Evolutionary conservation across 1,139 yeast genomes (phyloP).

Genomic region (Keqinozyma sinolaborantium): DNA sequence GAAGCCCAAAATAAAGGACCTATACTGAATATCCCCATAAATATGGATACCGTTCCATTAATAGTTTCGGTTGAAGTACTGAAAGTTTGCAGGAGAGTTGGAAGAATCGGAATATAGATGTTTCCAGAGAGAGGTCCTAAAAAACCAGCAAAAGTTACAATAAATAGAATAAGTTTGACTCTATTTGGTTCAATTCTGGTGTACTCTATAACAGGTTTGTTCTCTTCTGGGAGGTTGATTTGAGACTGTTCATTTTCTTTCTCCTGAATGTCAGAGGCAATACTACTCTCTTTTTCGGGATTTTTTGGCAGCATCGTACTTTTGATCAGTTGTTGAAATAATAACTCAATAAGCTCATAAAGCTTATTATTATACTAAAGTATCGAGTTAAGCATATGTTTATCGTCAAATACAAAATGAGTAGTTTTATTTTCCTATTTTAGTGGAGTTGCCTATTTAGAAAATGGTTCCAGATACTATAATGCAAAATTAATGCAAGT

Average conservation of each 20-base stretch:
- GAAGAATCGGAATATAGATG: slow-evolving; percentile 55
- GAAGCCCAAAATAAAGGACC: slow-evolving; percentile 57
- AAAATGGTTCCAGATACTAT: neutral
- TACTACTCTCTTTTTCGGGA: no score
- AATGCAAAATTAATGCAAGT: neutral
- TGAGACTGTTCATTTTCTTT: no score
- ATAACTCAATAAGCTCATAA: no score
- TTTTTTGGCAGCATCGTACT: no score
- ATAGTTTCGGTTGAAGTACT: slow-evolving; percentile 40
- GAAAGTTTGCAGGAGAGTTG: slow-evolving; percentile 41
- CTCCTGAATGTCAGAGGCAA: no score
- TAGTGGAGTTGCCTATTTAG: neutral
- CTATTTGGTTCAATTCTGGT: slow-evolving; percentile 11
- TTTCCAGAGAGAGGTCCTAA: slow-evolving; percentile 61
- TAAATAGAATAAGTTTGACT: slow-evolving; percentile 20
- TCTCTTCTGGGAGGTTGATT: no score
- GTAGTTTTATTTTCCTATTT: no score
- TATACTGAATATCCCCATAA: slow-evolving; percentile 54
- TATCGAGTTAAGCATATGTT: no score
- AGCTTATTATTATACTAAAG: no score
- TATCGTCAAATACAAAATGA: no score
- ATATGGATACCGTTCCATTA: slow-evolving; percentile 58
- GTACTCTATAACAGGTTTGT: no score
- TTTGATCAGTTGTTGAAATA: no score
- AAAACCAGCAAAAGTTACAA: slow-evolving; percentile 50